phyloP scores from a whole-genome alignment of 306 rosid species.

The Lagenaria siceraria region DNA sequence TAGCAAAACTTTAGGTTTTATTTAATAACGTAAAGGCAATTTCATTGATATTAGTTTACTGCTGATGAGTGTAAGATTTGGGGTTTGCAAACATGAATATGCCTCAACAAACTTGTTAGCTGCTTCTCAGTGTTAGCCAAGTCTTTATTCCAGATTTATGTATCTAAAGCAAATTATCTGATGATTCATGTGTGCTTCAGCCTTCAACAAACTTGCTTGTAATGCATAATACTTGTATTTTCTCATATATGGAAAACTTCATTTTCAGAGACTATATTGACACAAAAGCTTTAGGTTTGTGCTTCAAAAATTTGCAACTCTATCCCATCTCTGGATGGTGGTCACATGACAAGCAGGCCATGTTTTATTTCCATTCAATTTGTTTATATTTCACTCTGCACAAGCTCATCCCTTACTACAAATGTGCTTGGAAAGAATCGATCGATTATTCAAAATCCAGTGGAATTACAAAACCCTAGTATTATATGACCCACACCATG shows the following conservation, averaged over 20 bases:
- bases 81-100: not conserved
- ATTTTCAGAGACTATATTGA: not conserved
- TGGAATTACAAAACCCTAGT: conserved; percentile 51
- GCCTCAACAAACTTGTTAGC: no score
- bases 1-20: not conserved
- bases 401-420: conserved; percentile 17
- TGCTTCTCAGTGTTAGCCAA: no score
- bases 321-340: not conserved
- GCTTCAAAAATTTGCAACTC: not conserved
- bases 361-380: conserved; percentile 9
- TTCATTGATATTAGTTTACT: not conserved
- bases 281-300: not conserved
- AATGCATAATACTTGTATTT: not conserved
- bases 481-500: conserved; percentile 73
- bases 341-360: not conserved
- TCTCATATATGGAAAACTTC: not conserved
- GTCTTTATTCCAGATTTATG: not conserved
- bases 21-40: not conserved
- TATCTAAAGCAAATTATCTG: not conserved
- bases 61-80: not conserved
- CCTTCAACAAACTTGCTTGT: no score
- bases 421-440: conserved; percentile 19
- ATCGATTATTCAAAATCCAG: conserved; percentile 11
- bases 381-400: conserved; percentile 11
- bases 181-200: not conserved